Evolutionary conservation across 805 yeast genomes (phyloP).

Genomic region (Ogataea henricii): DNA sequence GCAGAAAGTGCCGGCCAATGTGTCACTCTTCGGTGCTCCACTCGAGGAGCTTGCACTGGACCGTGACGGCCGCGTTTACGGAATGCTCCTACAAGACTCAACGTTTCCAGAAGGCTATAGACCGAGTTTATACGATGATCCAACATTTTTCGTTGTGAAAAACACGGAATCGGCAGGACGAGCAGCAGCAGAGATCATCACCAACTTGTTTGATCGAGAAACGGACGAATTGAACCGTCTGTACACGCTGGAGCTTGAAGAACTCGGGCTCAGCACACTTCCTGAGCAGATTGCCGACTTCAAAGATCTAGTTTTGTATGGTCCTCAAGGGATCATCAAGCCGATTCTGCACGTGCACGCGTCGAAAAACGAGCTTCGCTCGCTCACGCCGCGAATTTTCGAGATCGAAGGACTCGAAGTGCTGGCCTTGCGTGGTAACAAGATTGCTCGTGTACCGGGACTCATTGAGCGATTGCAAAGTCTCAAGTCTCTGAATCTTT

Average conservation of each 20-base stretch:
- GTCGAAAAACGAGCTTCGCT: slow-evolving; percentile 48
- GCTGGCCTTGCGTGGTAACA: slow-evolving; percentile 53
- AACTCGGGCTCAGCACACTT: slow-evolving; percentile 46
- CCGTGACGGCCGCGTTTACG: slow-evolving; percentile 42
- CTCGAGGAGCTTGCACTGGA: slow-evolving; percentile 50
- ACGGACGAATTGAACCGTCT: slow-evolving; percentile 32
- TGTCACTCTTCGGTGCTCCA: slow-evolving; percentile 3
- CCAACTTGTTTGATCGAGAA: slow-evolving; percentile 47
- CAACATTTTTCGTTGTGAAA: slow-evolving; percentile 34
- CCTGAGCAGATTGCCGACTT: slow-evolving; percentile 64
- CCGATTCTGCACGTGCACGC: slow-evolving; percentile 51
- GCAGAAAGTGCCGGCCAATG: slow-evolving; percentile 20
- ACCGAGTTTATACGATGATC: slow-evolving; percentile 36
- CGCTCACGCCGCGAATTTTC: slow-evolving; percentile 52
- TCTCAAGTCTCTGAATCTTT: slow-evolving; percentile 53
- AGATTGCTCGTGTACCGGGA: slow-evolving; percentile 48
- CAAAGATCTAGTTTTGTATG: slow-evolving; percentile 52
- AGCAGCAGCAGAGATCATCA: slow-evolving; percentile 44
- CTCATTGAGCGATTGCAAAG: slow-evolving; percentile 42
- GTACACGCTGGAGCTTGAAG: slow-evolving; percentile 49
- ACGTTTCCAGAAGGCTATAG: slow-evolving; percentile 32
- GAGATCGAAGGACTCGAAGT: slow-evolving; percentile 52
- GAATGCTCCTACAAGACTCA: slow-evolving; percentile 32
- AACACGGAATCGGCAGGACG: slow-evolving; percentile 24
- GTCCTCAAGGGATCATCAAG: slow-evolving; percentile 34